These are phyloP conservation scores for Alternaria atra DNA, from an alignment of 2,329 filamentous ascomycete species.

Conservation along the genomic window DNA sequence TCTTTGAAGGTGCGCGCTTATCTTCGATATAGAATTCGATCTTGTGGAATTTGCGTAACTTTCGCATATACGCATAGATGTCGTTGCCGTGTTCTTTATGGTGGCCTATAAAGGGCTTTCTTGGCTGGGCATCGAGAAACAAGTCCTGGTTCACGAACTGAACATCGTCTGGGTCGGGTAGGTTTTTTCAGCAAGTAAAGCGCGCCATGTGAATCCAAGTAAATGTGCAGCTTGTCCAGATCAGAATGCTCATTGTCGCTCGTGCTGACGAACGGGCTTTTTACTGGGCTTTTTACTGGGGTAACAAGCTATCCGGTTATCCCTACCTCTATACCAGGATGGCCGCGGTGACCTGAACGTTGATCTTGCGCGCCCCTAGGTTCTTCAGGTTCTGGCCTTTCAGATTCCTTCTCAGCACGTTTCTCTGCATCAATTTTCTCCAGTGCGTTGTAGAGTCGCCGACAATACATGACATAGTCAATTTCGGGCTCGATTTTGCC, in stretches of 20 bases:
- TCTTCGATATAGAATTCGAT: conserved; percentile 11
- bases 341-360: conserved; percentile 1
- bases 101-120: conserved; percentile 16
- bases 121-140: conserved; percentile 2
- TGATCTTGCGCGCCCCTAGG: conserved; percentile 3
- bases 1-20: background rate
- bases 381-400: background rate
- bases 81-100: background rate
- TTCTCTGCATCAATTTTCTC: background rate
- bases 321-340: background rate
- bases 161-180: conserved; percentile 3
- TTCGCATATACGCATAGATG: conserved; percentile 19
- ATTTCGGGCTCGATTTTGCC: background rate
- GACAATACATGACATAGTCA: background rate
- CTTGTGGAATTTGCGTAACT: background rate
- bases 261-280: background rate
- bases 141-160: conserved; percentile 11
- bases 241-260: conserved; percentile 2
- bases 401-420: background rate
- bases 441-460: background rate
- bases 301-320: background rate
- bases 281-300: background rate
- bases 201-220: conserved; percentile 2
- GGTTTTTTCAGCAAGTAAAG: conserved; percentile 15
- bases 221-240: conserved; percentile 3